Conservation (phyloP, 2,329 filamentous ascomycete species). For the Harringtonia aguacate region DNA sequence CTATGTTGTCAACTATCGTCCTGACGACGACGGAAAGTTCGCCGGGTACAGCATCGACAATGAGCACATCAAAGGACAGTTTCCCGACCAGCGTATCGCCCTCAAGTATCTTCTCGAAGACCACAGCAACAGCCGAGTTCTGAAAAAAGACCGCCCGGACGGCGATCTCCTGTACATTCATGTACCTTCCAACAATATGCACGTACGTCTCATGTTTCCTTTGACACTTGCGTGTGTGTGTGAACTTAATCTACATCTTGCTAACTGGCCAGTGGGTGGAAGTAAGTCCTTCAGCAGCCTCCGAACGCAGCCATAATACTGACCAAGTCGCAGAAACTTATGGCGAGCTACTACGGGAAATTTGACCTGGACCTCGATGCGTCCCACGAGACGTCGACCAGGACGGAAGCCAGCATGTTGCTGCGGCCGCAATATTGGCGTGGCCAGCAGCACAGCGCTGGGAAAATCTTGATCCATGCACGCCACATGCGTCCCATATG, state of each 20-base stretch:
- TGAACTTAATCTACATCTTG: too few relatives aligned
- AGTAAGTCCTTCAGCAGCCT: constrained; percentile 8
- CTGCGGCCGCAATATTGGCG: constrained; percentile 21
- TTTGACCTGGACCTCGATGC: not conserved
- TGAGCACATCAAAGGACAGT: not conserved
- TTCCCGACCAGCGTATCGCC: constrained; percentile 1
- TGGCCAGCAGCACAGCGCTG: constrained; percentile 20
- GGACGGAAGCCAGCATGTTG: constrained; percentile 13
- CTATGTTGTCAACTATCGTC: not conserved
- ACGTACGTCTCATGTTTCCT: constrained; percentile 2
- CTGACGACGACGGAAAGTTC: not conserved
- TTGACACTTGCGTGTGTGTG: too few relatives aligned
- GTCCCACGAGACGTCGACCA: constrained; percentile 7
- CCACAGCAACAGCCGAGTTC: not conserved
- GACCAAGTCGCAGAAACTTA: constrained; percentile 11
- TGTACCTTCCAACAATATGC: constrained; percentile 14
- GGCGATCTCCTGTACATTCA: constrained; percentile 11
- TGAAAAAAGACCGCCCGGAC: not conserved
- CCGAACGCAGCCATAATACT: not conserved
- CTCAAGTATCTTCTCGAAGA: not conserved
- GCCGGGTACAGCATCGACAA: too few relatives aligned
- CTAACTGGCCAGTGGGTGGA: constrained; percentile 16
- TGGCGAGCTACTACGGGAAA: constrained; percentile 15
- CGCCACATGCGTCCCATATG: constrained; percentile 25
- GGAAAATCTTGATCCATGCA: constrained; percentile 17